Evolutionary conservation across 169 alveolate genomes (phyloP).

Genomic region (Miamiensis avidus): DNA sequence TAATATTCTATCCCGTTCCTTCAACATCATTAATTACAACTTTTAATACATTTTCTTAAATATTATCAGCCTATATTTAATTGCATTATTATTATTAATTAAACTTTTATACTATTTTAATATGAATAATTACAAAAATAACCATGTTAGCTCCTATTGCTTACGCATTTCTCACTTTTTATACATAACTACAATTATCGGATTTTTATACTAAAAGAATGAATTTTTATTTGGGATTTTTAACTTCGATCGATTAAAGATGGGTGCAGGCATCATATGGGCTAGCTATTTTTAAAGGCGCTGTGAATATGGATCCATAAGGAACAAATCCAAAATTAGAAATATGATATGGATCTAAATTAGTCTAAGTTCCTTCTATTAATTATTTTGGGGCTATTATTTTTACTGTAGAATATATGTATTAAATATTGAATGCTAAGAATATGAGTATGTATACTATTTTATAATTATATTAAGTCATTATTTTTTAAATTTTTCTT

Average conservation of each 20-base stretch:
- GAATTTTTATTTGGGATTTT: too few relatives aligned
- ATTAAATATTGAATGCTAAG: too few relatives aligned
- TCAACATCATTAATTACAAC: not conserved
- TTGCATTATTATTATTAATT: too few relatives aligned
- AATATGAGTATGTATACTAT: too few relatives aligned
- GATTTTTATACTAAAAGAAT: not conserved
- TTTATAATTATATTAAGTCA: too few relatives aligned
- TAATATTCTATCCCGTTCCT: not conserved
- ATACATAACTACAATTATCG: not conserved
- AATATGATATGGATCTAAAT: not conserved
- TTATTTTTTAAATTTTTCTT: too few relatives aligned
- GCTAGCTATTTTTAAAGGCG: not conserved
- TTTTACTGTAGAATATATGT: not conserved
- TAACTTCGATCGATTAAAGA: not conserved
- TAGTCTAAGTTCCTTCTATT: not conserved
- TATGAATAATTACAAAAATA: not conserved
- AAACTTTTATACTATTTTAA: too few relatives aligned
- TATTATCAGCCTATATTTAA: not conserved
- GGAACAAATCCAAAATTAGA: not conserved
- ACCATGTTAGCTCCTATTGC: not conserved
- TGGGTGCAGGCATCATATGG: not conserved
- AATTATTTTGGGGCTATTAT: not conserved
- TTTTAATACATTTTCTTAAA: too few relatives aligned
- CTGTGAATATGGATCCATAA: not conserved
- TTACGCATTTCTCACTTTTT: not conserved